Evolutionary conservation across 495 filamentous ascomycete genomes (phyloP).

Genomic region (Hypoxylon subgilvum): DNA sequence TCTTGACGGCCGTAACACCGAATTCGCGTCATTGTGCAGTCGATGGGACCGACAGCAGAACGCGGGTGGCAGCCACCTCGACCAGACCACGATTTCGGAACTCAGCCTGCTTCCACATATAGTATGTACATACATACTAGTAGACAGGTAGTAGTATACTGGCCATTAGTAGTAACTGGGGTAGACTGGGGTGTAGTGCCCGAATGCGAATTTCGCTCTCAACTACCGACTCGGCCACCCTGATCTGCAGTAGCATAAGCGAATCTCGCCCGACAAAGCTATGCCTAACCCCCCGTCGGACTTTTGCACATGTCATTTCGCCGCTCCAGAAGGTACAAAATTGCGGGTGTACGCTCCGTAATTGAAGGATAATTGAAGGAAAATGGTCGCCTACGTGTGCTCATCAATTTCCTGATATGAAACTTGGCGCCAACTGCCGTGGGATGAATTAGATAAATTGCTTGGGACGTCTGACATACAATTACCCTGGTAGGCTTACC

Average conservation of each 20-base stretch:
- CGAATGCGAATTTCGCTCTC: slow-evolving; percentile 30
- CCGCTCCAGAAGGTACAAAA: slow-evolving; percentile 29
- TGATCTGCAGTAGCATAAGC: slow-evolving; percentile 28
- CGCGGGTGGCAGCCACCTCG: slow-evolving; percentile 9
- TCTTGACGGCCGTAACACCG: slow-evolving; percentile 3
- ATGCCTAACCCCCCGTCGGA: not conserved
- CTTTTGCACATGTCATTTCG: slow-evolving; percentile 9
- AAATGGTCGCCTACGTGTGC: slow-evolving; percentile 8
- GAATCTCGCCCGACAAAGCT: slow-evolving; percentile 23
- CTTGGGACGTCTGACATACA: slow-evolving; percentile 8
- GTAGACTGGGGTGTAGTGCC: slow-evolving; percentile 6
- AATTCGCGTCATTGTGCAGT: slow-evolving; percentile 31
- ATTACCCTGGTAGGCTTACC: not conserved
- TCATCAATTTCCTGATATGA: slow-evolving; percentile 27
- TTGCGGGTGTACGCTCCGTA: not conserved
- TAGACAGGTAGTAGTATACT: too few relatives aligned
- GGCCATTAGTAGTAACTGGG: too few relatives aligned
- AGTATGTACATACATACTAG: too few relatives aligned
- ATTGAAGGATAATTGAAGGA: slow-evolving; percentile 8
- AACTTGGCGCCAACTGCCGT: slow-evolving; percentile 25
- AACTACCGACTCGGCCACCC: slow-evolving; percentile 16
- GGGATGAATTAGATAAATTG: slow-evolving; percentile 1
- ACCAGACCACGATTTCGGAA: slow-evolving; percentile 10
- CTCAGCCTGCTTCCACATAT: slow-evolving; percentile 18
- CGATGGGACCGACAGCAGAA: not conserved